Evolutionary conservation across 2,329 filamentous ascomycete species (phyloP), one percentile per base, ranked within the genome.

Genomic region (Chaetomium sp.): DNA sequence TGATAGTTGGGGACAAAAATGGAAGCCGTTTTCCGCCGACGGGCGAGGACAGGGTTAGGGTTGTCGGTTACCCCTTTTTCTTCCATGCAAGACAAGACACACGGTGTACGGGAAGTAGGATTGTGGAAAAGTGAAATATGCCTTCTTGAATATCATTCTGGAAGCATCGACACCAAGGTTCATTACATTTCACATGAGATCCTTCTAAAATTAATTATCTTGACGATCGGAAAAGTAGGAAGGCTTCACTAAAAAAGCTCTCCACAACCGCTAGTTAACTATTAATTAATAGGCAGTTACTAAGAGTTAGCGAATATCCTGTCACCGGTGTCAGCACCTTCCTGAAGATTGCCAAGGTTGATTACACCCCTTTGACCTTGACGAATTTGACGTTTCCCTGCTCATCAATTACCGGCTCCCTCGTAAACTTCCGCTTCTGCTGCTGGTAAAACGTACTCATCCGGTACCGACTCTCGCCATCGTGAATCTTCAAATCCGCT

Each of bases 401-500:
- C 49, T 65, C 64, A 34, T 64, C 66, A 52, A 68, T 52, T 6
- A 66, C 61, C 0, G 66, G 66, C 58, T 67, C 64, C 53, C 61
- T 56, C 0, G 37, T 53, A 35, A 65, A 19, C 38, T 62, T 58
- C 45, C 57, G 59, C 63, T 64, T 67, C 62, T 65, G 59, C 59
- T 65, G 32, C 53, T 71, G 68, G 59, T 79, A 79, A 57, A 78
- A 79, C 3, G 76, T 78, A 53, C 74, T 76, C 77, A 82, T 79
- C 38, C 76, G 70, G 61, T 81, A 82, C 64, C 78, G 74, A n/a
- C 76, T 80, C 65, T 81, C 78, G 2, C 80, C 79, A 12, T 79
- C 73, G 52, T 79, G 79, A 49, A 74, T 71, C 59, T 76, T 72
- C 27, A 84, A 64, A 49, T 81, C 75, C 46, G 71, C 64, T 40